These are phyloP conservation scores for Barbarea vulgaris DNA, from an alignment of 345 rosid species.

Conservation along the genomic window DNA sequence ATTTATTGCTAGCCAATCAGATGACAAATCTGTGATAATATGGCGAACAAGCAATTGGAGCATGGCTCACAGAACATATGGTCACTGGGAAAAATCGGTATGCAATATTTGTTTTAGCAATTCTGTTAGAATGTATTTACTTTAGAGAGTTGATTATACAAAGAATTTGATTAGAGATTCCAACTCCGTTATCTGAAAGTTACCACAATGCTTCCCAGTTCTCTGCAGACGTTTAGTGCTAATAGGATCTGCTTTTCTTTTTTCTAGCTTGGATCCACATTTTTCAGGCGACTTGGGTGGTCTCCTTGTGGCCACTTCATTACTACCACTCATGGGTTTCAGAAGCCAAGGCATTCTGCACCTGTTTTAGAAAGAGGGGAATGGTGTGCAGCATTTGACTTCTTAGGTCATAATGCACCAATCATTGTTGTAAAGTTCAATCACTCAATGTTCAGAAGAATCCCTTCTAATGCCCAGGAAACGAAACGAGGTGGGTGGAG, in stretches of 20 bases:
- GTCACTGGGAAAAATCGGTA: conserved; percentile 99
- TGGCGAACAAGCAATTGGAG: conserved; percentile 99
- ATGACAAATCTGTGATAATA: conserved; percentile 96
- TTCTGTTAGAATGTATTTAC: conserved; percentile 16
- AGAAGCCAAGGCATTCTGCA: conserved; percentile 99
- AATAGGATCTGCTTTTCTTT: conserved; percentile 34
- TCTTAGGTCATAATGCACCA: conserved; percentile 98
- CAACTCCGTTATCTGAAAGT: not conserved
- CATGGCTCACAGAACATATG: conserved; percentile 91
- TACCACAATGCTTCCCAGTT: conserved; percentile 1
- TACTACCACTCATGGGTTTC: conserved; percentile 98
- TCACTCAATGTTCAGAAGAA: conserved; percentile 89
- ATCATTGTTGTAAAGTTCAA: conserved; percentile 93
- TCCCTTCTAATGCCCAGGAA: conserved; percentile 55
- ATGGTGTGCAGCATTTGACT: conserved; percentile 98
- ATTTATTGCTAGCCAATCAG: conserved; percentile 97
- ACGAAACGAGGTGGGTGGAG: conserved; percentile 71
- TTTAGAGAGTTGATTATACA: not conserved
- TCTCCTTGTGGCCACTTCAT: conserved; percentile 99
- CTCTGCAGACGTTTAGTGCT: conserved; percentile 16
- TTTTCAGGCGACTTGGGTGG: conserved; percentile 99
- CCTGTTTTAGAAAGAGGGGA: conserved; percentile 99
- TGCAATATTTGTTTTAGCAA: conserved; percentile 27
- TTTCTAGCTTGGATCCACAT: conserved; percentile 94
- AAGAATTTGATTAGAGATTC: not conserved